phyloP scores from a whole-genome alignment of 257 asterid genomes.

The Echites panduratus region DNA sequence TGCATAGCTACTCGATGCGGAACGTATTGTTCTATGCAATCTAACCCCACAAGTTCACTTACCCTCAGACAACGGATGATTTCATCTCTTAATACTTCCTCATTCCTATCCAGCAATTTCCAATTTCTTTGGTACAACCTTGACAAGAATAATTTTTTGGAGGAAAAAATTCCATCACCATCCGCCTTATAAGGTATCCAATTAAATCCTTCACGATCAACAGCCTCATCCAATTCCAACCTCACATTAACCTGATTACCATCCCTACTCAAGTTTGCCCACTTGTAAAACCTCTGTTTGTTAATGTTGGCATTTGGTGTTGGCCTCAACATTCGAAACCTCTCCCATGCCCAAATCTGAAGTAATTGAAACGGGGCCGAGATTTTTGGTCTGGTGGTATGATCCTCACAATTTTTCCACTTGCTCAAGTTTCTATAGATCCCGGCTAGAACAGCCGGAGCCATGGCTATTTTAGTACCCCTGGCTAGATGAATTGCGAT shows the following conservation, averaged over 20 bases:
- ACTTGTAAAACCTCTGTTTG: slow-evolving; percentile 29
- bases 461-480: slow-evolving; percentile 33
- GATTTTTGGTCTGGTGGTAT: not conserved
- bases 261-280: slow-evolving; percentile 23
- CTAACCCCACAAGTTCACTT: slow-evolving; percentile 29
- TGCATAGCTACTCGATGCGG: slow-evolving; percentile 56
- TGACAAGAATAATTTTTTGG: no score
- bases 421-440: slow-evolving; percentile 30
- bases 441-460: slow-evolving; percentile 32
- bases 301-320: slow-evolving; percentile 4
- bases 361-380: slow-evolving; percentile 28
- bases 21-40: slow-evolving; percentile 32
- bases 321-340: slow-evolving; percentile 22
- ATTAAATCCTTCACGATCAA: slow-evolving; percentile 5
- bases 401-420: not conserved
- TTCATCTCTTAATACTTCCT: not conserved
- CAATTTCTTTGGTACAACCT: no score
- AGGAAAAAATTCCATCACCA: no score
- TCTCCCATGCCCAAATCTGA: slow-evolving; percentile 49
- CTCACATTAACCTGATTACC: not conserved
- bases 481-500: slow-evolving; percentile 31
- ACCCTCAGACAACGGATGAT: slow-evolving; percentile 7
- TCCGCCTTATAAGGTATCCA: slow-evolving; percentile 27
- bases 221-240: slow-evolving; percentile 8
- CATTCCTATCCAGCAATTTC: no score